Evolutionary conservation across 345 rosid species (phyloP).

Genomic region (Gossypium mustelinum): DNA sequence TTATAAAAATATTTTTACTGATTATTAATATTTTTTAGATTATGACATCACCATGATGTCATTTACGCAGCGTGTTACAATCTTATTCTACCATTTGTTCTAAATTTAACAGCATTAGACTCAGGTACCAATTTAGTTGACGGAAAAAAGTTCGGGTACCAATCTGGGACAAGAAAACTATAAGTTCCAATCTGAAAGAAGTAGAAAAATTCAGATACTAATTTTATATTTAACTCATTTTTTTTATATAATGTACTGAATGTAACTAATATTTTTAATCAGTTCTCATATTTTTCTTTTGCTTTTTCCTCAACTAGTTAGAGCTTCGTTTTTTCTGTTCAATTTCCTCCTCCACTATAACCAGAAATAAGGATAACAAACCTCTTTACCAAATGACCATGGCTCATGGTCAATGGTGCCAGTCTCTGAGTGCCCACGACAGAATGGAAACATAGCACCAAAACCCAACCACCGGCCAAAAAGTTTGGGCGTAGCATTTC

Average conservation of each 20-base stretch:
- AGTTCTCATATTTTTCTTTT: neutral
- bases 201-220: no score
- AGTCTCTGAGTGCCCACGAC: conserved; percentile 79
- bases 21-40: no score
- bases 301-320: neutral
- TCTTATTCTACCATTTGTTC: no score
- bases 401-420: conserved; percentile 81
- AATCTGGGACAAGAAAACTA: no score
- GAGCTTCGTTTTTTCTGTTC: neutral
- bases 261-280: neutral
- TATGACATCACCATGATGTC: no score
- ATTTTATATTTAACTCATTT: no score
- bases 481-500: conserved; percentile 80
- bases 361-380: conserved; percentile 20
- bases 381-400: conserved; percentile 98
- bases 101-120: no score
- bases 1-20: no score
- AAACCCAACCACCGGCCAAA: conserved; percentile 96
- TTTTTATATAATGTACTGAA: neutral
- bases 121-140: no score
- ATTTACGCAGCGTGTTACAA: no score
- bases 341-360: neutral
- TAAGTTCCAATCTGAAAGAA: no score
- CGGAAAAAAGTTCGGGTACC: no score
- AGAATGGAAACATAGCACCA: conserved; percentile 91